Conservation (phyloP, 768 basidiomycete species). For the Amyloporia xantha region DNA sequence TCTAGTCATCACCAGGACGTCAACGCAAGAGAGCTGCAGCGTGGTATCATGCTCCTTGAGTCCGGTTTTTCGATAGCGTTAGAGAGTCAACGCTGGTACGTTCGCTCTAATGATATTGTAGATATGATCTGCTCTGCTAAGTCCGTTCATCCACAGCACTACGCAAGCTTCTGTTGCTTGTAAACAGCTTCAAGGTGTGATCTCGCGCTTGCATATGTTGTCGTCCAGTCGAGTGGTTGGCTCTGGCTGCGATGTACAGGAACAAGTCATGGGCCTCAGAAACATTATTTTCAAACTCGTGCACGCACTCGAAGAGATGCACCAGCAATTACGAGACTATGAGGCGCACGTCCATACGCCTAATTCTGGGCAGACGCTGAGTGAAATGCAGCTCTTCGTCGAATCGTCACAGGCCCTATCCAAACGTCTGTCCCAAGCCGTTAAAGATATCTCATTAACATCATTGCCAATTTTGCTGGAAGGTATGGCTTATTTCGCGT, state of each 20-base stretch:
- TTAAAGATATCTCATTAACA: slow-evolving; percentile 20
- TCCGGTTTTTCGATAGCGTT: slow-evolving; percentile 68
- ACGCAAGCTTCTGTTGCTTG: no score
- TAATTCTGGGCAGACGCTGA: slow-evolving; percentile 21
- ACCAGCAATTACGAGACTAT: slow-evolving; percentile 14
- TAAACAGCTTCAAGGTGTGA: slow-evolving; percentile 5
- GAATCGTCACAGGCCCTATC: slow-evolving; percentile 8
- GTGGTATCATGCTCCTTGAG: slow-evolving; percentile 73
- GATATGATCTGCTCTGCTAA: no score
- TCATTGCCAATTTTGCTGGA: slow-evolving; percentile 29
- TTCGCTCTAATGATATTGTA: slow-evolving; percentile 5
- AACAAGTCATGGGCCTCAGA: slow-evolving; percentile 18
- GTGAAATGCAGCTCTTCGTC: slow-evolving; percentile 14
- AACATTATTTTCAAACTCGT: slow-evolving; percentile 21
- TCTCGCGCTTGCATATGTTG: slow-evolving; percentile 10
- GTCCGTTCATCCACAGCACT: no score
- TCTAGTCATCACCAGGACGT: slow-evolving; percentile 75
- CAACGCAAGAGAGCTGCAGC: slow-evolving; percentile 78
- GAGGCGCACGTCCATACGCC: slow-evolving; percentile 24
- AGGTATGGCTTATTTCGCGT: slow-evolving; percentile 22
- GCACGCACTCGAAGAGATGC: slow-evolving; percentile 26
- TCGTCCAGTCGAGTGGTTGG: slow-evolving; percentile 16
- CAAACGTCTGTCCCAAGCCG: slow-evolving; percentile 21
- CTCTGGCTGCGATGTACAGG: slow-evolving; percentile 16
- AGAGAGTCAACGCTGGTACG: slow-evolving; percentile 57